A percentile compares a stretch with the other conserved stretches of the same genome.
phyloP scores from a whole-genome alignment of 1,139 yeast species.

The Magnusiomyces suaveolens region DNA sequence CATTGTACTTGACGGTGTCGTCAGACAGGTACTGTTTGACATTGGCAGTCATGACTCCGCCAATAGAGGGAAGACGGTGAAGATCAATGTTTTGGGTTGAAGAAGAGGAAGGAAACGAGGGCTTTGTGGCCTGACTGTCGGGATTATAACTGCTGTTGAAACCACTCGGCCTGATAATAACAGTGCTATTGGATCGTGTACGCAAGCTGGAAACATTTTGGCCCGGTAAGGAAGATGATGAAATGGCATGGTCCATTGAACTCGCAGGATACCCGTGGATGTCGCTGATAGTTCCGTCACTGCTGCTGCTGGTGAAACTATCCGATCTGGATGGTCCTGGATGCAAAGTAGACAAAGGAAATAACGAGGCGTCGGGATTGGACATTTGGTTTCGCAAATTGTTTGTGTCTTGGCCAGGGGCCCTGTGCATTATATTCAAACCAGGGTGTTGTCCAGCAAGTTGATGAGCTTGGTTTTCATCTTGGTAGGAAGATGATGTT shows the following conservation, averaged over 20 bases:
- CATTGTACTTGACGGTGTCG: background rate
- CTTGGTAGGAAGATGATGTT: background rate
- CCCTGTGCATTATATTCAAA: background rate
- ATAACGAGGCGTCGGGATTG: background rate
- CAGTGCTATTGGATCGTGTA: background rate
- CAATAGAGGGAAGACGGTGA: background rate
- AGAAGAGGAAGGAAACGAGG: background rate
- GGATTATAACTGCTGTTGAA: background rate
- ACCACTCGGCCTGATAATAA: background rate
- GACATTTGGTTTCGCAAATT: background rate
- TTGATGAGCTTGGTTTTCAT: background rate
- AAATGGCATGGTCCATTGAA: background rate
- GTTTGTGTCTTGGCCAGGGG: background rate
- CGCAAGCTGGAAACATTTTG: background rate
- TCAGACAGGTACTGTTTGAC: background rate
- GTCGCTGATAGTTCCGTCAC: background rate
- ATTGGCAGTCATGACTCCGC: background rate
- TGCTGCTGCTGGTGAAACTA: background rate
- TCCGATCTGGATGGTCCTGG: background rate
- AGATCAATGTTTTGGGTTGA: background rate
- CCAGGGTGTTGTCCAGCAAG: background rate
- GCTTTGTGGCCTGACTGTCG: background rate
- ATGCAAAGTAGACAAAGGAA: background rate
- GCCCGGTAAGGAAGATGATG: background rate
- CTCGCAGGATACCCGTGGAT: background rate